A percentile compares a stretch with the other conserved stretches of the same genome.
Evolutionary conservation across 192 early-diverging fungal genomes (phyloP).

Genomic region (Linnemannia zychae): DNA sequence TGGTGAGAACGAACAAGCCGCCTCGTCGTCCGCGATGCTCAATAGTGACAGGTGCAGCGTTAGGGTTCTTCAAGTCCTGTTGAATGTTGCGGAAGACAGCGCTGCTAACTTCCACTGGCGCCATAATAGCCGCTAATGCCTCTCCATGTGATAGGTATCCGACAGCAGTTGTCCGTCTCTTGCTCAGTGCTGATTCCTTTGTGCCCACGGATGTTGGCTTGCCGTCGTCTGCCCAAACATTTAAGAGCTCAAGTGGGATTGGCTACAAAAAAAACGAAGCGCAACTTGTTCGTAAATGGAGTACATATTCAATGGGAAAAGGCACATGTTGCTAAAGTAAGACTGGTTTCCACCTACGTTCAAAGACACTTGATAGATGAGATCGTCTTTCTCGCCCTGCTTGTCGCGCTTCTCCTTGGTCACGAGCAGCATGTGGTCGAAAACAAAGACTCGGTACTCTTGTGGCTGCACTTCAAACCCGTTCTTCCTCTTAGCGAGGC

Average conservation of each 20-base stretch:
- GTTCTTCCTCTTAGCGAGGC: constrained; percentile 73
- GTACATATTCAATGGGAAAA: too few species aligned
- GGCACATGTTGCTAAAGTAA: neutral
- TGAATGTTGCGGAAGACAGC: neutral
- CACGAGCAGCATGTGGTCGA: constrained; percentile 89
- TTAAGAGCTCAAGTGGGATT: constrained; percentile 82
- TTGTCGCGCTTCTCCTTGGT: constrained; percentile 73
- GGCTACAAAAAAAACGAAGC: constrained; percentile 62
- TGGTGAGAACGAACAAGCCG: constrained; percentile 12
- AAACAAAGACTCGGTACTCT: constrained; percentile 81
- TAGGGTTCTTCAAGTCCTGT: neutral
- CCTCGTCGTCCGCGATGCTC: constrained; percentile 30
- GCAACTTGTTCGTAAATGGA: neutral
- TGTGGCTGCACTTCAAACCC: constrained; percentile 65
- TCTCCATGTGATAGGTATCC: constrained; percentile 1
- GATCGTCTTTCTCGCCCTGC: constrained; percentile 66
- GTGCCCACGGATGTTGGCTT: neutral
- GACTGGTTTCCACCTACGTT: neutral
- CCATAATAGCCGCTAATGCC: neutral
- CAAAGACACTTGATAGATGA: constrained; percentile 56
- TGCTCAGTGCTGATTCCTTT: neutral
- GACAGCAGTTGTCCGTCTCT: neutral
- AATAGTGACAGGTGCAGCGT: constrained; percentile 20
- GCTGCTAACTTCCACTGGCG: neutral
- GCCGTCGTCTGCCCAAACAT: constrained; percentile 67